Base-by-base conservation (phyloP, 495 filamentous ascomycete genomes). In the Chlorociboria aeruginascens region DNA sequence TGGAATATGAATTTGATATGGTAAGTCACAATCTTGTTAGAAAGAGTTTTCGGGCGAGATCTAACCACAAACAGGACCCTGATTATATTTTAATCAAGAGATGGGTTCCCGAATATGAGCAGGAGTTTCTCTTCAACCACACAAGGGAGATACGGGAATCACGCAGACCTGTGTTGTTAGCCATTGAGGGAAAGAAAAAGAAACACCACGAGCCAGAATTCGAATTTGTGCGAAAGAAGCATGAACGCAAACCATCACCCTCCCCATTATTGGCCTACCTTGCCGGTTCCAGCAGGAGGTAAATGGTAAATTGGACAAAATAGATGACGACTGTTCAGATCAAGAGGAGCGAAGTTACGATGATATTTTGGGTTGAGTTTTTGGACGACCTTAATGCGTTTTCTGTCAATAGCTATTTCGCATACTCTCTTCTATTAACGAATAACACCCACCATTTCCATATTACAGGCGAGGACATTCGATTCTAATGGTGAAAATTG, bases 21-120 rank as follows among this genome's bases (percentile, higher is more conserved):
- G 74, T 76, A 59, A 59, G 69, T 33, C 13, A 43, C 34, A 31
- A 39, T 9, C 43, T 36, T 12, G 35, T 3, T 2, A 1, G 2
- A 32, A 3, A 28, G 14, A 9, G 12, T 20, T 39, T 10, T 25
- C 7, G 30, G 6, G 54, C 13, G 40, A 17, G 42, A 7, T 56
- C 65, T 66, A 57, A 66, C 51, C 2, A 32, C 12, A 28, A 65
- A 61, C 56, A 73, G 66, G 82, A 89, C 52, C 69, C 73, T 41
- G 77, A 83, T 45, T 88, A 78, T 52, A 70, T 89, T 46, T 63
- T 89, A 46, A 86, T 89, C 69, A 85, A 85, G 61, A 70, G 76
- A 45, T 87, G 77, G 78, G 77, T 89, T 51, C 70, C 72, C 35
- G 79, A 87, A 61, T 72, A 78, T 51, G 74, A 86, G 56, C 85